A percentile compares a stretch with the other conserved stretches of the same genome.
Evolutionary conservation across 495 filamentous ascomycete genomes (phyloP).

Genomic region (Amniculicola lignicola): DNA sequence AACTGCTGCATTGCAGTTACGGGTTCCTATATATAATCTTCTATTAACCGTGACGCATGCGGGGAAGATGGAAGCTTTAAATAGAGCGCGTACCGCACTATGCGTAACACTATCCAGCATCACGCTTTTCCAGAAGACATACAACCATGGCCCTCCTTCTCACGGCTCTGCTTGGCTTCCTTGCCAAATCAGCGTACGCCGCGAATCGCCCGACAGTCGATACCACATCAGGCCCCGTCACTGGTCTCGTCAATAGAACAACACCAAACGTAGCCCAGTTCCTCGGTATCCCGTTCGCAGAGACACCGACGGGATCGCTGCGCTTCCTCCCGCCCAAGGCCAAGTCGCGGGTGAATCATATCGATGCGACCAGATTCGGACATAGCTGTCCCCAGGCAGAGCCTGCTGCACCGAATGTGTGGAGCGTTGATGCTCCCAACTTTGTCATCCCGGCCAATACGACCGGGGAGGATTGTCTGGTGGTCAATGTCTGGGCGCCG

Average conservation of each 20-base stretch:
- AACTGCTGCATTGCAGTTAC: no score
- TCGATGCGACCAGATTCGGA: conserved; percentile 39
- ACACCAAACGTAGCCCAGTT: conserved; percentile 47
- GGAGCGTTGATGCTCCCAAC: conserved; percentile 54
- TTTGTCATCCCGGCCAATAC: conserved; percentile 44
- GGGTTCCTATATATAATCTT: no score
- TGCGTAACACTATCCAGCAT: no score
- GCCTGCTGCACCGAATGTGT: conserved; percentile 42
- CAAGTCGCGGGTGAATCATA: conserved; percentile 35
- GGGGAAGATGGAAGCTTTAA: no score
- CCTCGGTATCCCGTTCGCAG: conserved; percentile 48
- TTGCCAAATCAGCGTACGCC: neutral
- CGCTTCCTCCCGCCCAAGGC: conserved; percentile 46
- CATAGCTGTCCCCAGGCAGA: conserved; percentile 37
- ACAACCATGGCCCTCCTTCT: conserved; percentile 2
- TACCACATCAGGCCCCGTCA: conserved; percentile 15
- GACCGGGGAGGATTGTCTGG: conserved; percentile 58
- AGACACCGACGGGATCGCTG: conserved; percentile 42
- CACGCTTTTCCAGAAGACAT: no score
- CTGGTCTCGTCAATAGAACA: conserved; percentile 41
- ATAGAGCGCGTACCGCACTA: no score
- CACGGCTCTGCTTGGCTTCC: neutral
- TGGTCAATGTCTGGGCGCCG: conserved; percentile 58
- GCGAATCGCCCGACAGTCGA: conserved; percentile 10
- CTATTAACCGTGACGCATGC: no score